These are phyloP conservation scores for Priceomyces haplophilus DNA, from an alignment of 805 yeast genomes.

Conservation along the genomic window DNA sequence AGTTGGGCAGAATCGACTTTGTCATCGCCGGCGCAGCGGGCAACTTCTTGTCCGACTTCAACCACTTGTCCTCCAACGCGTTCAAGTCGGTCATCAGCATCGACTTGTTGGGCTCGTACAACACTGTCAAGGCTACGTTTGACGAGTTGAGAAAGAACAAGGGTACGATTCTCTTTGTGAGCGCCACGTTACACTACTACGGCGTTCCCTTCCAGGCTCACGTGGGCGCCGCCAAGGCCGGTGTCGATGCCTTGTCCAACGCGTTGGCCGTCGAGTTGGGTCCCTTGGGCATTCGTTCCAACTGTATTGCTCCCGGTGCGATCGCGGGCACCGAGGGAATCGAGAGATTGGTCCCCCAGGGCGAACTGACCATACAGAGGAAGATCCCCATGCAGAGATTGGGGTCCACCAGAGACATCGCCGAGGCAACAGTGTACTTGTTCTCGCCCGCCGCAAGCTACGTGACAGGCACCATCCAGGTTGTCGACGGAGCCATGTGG, in stretches of 20 bases:
- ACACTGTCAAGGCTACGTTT: conserved; percentile 81
- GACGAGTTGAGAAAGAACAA: conserved; percentile 59
- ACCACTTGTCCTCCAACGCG: conserved; percentile 77
- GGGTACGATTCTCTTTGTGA: conserved; percentile 75
- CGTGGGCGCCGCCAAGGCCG: conserved; percentile 95
- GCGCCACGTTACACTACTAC: conserved; percentile 86
- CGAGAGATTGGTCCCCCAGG: conserved; percentile 54
- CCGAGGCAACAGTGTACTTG: conserved; percentile 79
- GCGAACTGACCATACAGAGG: conserved; percentile 33
- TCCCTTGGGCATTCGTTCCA: conserved; percentile 79
- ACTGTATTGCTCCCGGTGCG: conserved; percentile 90
- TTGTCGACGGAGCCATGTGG: conserved; percentile 93
- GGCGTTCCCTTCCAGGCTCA: conserved; percentile 89
- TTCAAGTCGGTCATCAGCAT: conserved; percentile 84
- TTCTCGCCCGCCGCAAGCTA: conserved; percentile 80
- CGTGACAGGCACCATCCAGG: conserved; percentile 71
- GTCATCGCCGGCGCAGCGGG: conserved; percentile 98
- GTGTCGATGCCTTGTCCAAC: conserved; percentile 82
- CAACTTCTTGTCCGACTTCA: conserved; percentile 79
- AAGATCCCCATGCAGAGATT: conserved; percentile 64
- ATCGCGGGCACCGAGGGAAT: conserved; percentile 87
- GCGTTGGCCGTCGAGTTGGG: conserved; percentile 90
- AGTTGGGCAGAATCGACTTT: conserved; percentile 76
- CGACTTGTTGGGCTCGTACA: conserved; percentile 84
- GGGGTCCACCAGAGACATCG: conserved; percentile 76